A percentile compares a stretch with the other conserved stretches of the same genome.
Conservation (phyloP, 495 filamentous ascomycete genomes). For the Lophium mytilinum region DNA sequence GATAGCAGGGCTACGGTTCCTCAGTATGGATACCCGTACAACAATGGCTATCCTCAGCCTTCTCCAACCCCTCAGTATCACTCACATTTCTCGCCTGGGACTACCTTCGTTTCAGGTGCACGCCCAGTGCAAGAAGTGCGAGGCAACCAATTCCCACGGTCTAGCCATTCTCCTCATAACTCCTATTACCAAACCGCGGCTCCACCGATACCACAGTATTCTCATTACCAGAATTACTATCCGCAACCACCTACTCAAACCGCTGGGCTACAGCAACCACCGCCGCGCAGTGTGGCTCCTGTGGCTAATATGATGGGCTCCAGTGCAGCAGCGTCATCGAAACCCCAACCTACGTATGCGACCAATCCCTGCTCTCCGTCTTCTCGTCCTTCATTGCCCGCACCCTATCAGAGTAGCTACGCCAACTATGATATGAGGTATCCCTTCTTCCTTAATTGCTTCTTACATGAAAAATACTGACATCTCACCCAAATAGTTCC, state of each 20-base stretch:
- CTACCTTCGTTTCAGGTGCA: constrained; percentile 1
- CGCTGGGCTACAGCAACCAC: constrained; percentile 8
- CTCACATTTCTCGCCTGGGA: constrained; percentile 1
- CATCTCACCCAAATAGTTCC: constrained; percentile 29
- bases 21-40: constrained; percentile 17
- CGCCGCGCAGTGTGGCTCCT: constrained; percentile 15
- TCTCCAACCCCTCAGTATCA: background rate
- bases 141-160: constrained; percentile 7
- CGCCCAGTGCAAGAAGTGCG: background rate
- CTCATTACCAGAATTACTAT: constrained; percentile 6
- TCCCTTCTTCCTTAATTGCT: constrained; percentile 34
- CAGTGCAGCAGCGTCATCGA: constrained; percentile 7
- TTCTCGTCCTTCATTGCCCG: constrained; percentile 16
- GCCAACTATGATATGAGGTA: constrained; percentile 31
- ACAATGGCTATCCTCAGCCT: background rate
- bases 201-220: background rate
- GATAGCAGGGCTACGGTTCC: constrained; percentile 11
- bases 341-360: constrained; percentile 22
- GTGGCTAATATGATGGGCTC: constrained; percentile 17
- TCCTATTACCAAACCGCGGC: constrained; percentile 10
- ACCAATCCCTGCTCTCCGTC: constrained; percentile 5
- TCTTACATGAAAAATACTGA: constrained; percentile 29
- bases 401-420: constrained; percentile 23
- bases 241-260: constrained; percentile 2
- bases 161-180: constrained; percentile 8